Conservation (phyloP, 306 rosid species). For the Quercus agrifolia region DNA sequence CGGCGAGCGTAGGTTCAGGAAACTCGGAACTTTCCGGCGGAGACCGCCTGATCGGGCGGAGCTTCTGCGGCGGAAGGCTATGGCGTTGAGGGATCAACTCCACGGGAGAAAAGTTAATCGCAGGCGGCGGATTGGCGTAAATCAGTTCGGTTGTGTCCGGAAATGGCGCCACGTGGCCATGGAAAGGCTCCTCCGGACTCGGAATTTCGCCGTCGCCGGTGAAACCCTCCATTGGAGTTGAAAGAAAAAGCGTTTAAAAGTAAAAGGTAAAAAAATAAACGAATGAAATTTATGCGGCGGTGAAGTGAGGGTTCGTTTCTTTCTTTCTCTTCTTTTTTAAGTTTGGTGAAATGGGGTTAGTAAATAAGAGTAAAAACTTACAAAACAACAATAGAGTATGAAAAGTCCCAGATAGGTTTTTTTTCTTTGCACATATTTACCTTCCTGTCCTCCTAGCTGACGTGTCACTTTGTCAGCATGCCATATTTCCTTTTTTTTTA, state of each 20-base stretch:
- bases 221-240: slow-evolving; percentile 25
- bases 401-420: too few species aligned
- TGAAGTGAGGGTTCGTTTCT: too few species aligned
- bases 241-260: slow-evolving; percentile 32
- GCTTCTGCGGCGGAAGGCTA: slow-evolving; percentile 63
- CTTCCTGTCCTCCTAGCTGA: too few species aligned
- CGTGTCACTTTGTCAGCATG: too few species aligned
- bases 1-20: neutral
- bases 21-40: slow-evolving; percentile 29
- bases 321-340: too few species aligned
- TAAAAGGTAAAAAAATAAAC: slow-evolving; percentile 33
- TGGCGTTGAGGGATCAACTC: slow-evolving; percentile 18
- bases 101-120: slow-evolving; percentile 12
- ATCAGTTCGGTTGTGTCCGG: slow-evolving; percentile 65
- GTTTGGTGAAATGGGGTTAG: too few species aligned
- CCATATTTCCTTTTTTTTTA: too few species aligned
- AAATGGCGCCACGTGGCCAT: slow-evolving; percentile 59
- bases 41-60: slow-evolving; percentile 63
- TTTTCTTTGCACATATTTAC: too few species aligned
- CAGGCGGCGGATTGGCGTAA: slow-evolving; percentile 30
- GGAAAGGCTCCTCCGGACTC: slow-evolving; percentile 29
- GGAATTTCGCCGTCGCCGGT: slow-evolving; percentile 41
- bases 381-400: too few species aligned
- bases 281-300: too few species aligned
- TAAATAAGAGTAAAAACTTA: too few species aligned